Evolutionary conservation across 176 grass and related monocot genomes (phyloP).

Genomic region (Poa annua): DNA sequence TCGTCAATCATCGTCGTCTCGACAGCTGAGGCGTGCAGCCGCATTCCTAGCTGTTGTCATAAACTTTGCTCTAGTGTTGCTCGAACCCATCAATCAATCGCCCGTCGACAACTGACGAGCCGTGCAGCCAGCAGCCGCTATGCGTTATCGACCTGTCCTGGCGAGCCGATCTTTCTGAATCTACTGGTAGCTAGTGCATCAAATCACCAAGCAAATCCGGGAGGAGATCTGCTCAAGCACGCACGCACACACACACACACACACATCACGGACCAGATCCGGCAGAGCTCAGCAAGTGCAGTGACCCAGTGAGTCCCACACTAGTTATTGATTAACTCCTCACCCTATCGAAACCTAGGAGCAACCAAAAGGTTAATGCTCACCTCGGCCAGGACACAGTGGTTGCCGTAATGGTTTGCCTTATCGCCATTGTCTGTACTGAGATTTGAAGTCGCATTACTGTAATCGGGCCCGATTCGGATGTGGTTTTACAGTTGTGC

Average conservation of each 20-base stretch:
- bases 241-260: not conserved
- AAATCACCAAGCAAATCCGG: conserved; percentile 53
- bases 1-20: conserved; percentile 19
- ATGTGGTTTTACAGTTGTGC: not conserved
- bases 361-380: conserved; percentile 6
- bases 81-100: conserved; percentile 20
- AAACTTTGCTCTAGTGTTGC: not conserved
- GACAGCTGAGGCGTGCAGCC: not conserved
- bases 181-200: conserved; percentile 29
- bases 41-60: not conserved
- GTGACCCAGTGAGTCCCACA: not conserved
- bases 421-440: not conserved
- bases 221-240: conserved; percentile 39
- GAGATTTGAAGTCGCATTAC: not conserved
- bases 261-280: conserved; percentile 22
- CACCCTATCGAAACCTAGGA: conserved; percentile 32
- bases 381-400: not conserved
- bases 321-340: not conserved
- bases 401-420: not conserved
- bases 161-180: conserved; percentile 37
- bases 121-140: conserved; percentile 27
- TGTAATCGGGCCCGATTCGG: not conserved
- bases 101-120: conserved; percentile 19
- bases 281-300: conserved; percentile 5
- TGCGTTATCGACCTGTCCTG: conserved; percentile 29